Base-by-base conservation (phyloP, 108 stramenopile species). In the Cylindrotheca closterium region DNA sequence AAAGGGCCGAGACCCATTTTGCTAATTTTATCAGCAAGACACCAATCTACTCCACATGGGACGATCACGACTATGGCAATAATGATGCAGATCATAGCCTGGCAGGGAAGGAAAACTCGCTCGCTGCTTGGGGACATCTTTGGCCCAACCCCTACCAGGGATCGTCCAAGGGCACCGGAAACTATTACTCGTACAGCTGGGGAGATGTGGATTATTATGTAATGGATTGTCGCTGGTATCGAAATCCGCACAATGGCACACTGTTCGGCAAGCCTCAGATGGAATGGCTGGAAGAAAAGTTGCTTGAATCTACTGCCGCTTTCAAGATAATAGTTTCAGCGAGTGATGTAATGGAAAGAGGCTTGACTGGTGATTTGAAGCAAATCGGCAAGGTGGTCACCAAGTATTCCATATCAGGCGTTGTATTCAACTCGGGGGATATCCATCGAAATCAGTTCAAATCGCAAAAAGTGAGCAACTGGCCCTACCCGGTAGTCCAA, bases 371-470 rank as follows among this genome's bases (percentile, higher is more conserved):
- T 22, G 71, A 72, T 30, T 19, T 61, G 7, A 23, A 51, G 19
- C 31, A 58, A 23, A 57, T 72, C 57, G 71, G 63, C 19, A 18
- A 4, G 4, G 45, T 58, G 18, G 56, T 72, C 3, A 31, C 47
- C 0, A 5, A 31, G 1, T 28, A 72, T 2, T 17, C 29, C 21
- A 72, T 72, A 2, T 23, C 42, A 18, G 71, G 71, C 10, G 71
- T 72, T 26, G 5, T 72, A 4, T 72, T 72, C 27, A 52, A 63
- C 37, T 52, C 71, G 23, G 71, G 71, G 4, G 71, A 72, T 32
- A 72, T 72, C 23, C 71, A 72, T 48, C 55, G 71, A 18, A 72
- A 72, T 48, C 63, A 72, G 31, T 72, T 62, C 56, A 72, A 64
- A 25, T 23, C 52, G 12, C 5, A 12, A 28, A 33, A 57, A 4